Evolutionary conservation across 2,329 filamentous ascomycete genomes (phyloP).

Genomic region (Colletotrichum costaricense): DNA sequence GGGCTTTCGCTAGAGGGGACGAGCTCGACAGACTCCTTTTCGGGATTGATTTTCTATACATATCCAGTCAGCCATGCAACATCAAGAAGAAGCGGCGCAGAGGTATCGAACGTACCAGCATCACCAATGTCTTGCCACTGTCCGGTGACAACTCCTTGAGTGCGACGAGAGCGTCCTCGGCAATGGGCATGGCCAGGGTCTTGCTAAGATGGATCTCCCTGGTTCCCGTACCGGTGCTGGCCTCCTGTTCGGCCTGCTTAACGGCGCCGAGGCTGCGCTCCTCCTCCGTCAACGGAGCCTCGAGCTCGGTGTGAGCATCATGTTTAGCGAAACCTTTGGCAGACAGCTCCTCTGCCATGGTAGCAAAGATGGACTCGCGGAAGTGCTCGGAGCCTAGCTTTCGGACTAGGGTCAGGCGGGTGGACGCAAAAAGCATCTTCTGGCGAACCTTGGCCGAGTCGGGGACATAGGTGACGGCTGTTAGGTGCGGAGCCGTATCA

Average conservation of each 20-base stretch:
- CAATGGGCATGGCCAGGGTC: conserved; percentile 67
- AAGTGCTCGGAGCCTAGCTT: conserved; percentile 85
- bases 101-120: conserved; percentile 62
- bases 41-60: conserved; percentile 75
- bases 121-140: conserved; percentile 65
- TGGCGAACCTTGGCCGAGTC: conserved; percentile 82
- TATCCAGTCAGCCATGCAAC: not conserved
- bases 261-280: conserved; percentile 78
- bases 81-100: not conserved
- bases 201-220: conserved; percentile 70
- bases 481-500: conserved; percentile 66
- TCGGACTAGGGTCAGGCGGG: conserved; percentile 78
- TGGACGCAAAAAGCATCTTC: conserved; percentile 88
- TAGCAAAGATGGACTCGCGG: conserved; percentile 80
- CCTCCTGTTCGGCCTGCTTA: conserved; percentile 79
- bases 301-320: conserved; percentile 72
- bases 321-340: conserved; percentile 77
- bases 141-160: conserved; percentile 68
- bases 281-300: conserved; percentile 82
- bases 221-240: conserved; percentile 73
- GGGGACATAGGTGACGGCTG: conserved; percentile 83
- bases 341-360: conserved; percentile 75
- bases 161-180: conserved; percentile 72
- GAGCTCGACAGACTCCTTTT: conserved; percentile 76
- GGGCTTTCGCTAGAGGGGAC: conserved; percentile 63